These are phyloP conservation scores for Zymoseptoria pseudotritici DNA, from an alignment of 2,329 filamentous ascomycete species.

Conservation along the genomic window DNA sequence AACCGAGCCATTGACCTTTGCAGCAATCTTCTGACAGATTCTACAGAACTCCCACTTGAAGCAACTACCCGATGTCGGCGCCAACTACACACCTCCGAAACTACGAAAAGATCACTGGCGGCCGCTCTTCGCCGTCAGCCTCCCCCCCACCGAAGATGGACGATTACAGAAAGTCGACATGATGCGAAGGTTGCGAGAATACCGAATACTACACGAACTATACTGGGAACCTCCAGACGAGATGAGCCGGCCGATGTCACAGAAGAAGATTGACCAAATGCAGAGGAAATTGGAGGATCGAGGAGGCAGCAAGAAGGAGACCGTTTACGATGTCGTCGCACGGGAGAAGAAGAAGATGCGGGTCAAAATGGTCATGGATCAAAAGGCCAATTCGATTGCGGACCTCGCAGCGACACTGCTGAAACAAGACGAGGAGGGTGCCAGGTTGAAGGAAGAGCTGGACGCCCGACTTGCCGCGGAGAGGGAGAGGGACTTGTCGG, in stretches of 20 bases:
- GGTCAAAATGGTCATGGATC: constrained; percentile 53
- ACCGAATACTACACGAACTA: constrained; percentile 51
- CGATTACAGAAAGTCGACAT: constrained; percentile 44
- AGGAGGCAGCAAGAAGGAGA: constrained; percentile 27
- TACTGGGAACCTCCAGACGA: constrained; percentile 35
- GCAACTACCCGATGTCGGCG: constrained; percentile 56
- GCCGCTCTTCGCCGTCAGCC: constrained; percentile 52
- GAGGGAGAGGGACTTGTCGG: constrained; percentile 11
- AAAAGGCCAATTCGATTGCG: constrained; percentile 56
- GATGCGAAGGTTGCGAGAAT: constrained; percentile 54
- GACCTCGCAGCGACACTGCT: constrained; percentile 52
- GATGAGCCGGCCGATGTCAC: constrained; percentile 32
- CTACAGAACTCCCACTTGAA: constrained; percentile 39
- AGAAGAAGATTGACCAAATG: constrained; percentile 34
- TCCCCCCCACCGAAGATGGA: constrained; percentile 37
- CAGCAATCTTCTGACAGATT: no score
- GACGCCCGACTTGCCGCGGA: constrained; percentile 2
- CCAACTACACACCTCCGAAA: constrained; percentile 52
- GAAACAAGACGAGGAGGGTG: constrained; percentile 38
- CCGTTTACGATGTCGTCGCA: constrained; percentile 25
- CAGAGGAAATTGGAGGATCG: constrained; percentile 31
- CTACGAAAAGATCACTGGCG: constrained; percentile 58
- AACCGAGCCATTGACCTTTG: background rate
- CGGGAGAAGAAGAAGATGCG: constrained; percentile 41
- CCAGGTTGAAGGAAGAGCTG: constrained; percentile 18